These are phyloP conservation scores for Aspergillus fructus DNA, from an alignment of 2,329 filamentous ascomycete species.

Conservation along the genomic window DNA sequence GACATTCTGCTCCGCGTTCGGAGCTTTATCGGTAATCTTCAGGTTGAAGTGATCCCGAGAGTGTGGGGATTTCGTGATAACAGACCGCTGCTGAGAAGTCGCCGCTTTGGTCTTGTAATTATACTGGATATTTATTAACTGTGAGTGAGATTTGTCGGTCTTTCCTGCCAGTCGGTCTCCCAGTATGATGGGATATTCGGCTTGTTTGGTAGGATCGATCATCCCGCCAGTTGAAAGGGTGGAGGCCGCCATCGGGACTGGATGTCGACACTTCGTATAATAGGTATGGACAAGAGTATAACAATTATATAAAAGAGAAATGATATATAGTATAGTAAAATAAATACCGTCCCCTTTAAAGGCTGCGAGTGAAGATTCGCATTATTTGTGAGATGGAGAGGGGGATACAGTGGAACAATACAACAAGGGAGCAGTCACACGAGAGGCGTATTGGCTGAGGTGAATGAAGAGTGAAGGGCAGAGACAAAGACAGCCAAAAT, in stretches of 20 bases:
- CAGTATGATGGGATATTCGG: slow-evolving; percentile 48
- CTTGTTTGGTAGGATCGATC: slow-evolving; percentile 46
- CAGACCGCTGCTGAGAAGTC: slow-evolving; percentile 38
- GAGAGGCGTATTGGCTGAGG: slow-evolving; percentile 6
- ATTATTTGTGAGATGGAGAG: slow-evolving; percentile 13
- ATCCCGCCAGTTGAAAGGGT: slow-evolving; percentile 31
- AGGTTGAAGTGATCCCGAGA: slow-evolving; percentile 41
- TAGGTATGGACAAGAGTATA: not conserved
- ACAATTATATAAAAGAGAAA: slow-evolving; percentile 3
- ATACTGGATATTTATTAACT: slow-evolving; percentile 45
- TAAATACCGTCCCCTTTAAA: slow-evolving; percentile 6
- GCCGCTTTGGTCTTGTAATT: slow-evolving; percentile 47
- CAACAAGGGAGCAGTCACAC: slow-evolving; percentile 24
- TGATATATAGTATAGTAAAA: slow-evolving; percentile 2
- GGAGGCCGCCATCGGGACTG: slow-evolving; percentile 32
- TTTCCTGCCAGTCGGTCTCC: slow-evolving; percentile 42
- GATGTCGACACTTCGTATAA: not conserved
- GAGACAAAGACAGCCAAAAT: slow-evolving; percentile 13
- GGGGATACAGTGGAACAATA: slow-evolving; percentile 7
- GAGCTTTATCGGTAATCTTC: slow-evolving; percentile 42
- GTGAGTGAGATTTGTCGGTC: slow-evolving; percentile 19
- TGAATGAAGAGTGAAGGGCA: slow-evolving; percentile 1
- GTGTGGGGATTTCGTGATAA: slow-evolving; percentile 34
- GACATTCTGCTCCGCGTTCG: slow-evolving; percentile 37
- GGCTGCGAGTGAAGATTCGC: slow-evolving; percentile 7